phyloP scores from a whole-genome alignment of 345 rosid species.

The Ceriops decandra region DNA sequence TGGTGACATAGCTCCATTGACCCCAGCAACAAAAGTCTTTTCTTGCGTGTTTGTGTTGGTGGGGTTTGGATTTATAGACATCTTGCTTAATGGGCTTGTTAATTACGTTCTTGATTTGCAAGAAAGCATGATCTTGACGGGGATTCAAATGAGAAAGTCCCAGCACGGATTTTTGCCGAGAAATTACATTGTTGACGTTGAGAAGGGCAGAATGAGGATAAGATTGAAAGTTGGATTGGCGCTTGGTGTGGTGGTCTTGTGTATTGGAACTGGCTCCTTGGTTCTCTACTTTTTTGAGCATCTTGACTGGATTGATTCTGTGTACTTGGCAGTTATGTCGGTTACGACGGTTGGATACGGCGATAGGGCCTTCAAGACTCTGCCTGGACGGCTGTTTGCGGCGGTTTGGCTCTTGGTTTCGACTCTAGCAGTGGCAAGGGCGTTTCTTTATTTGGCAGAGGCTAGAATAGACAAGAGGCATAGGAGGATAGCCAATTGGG shows the following conservation, averaged over 20 bases:
- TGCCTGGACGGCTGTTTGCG: slow-evolving; percentile 47
- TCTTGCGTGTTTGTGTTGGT: slow-evolving; percentile 36
- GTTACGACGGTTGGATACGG: slow-evolving; percentile 65
- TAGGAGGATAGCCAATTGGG: slow-evolving; percentile 41
- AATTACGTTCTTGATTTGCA: slow-evolving; percentile 46
- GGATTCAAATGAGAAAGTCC: slow-evolving; percentile 19
- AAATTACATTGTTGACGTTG: slow-evolving; percentile 35
- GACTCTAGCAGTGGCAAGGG: slow-evolving; percentile 48
- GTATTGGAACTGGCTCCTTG: slow-evolving; percentile 35
- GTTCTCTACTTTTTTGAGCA: slow-evolving; percentile 35
- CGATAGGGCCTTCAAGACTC: slow-evolving; percentile 42
- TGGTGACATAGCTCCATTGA: slow-evolving; percentile 52
- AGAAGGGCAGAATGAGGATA: slow-evolving; percentile 48
- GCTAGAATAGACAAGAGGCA: slow-evolving; percentile 45
- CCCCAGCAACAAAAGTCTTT: slow-evolving; percentile 38
- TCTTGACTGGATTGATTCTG: slow-evolving; percentile 43
- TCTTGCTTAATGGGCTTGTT: slow-evolving; percentile 42
- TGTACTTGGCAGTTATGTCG: slow-evolving; percentile 54
- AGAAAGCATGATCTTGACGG: slow-evolving; percentile 38
- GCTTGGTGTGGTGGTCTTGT: slow-evolving; percentile 40
- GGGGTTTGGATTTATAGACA: slow-evolving; percentile 49
- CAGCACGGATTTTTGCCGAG: slow-evolving; percentile 14
- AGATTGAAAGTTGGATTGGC: slow-evolving; percentile 47
- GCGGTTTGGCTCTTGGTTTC: slow-evolving; percentile 47
- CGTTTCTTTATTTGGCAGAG: slow-evolving; percentile 48